Evolutionary conservation across 2,329 filamentous ascomycete genomes (phyloP).

Genomic region (Sclerotinia minor): DNA sequence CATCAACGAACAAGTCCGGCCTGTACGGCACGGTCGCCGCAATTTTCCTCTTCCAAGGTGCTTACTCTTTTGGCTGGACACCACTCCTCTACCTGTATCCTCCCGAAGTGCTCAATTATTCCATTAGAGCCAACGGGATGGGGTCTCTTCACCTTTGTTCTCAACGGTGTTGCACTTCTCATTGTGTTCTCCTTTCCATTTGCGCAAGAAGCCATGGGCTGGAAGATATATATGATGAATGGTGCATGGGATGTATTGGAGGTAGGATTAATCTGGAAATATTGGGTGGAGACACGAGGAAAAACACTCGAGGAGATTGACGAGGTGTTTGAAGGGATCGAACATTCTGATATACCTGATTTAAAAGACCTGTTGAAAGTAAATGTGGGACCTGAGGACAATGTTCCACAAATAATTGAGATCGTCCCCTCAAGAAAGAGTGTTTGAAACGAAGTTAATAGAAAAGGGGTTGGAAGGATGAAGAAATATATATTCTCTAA

Average conservation of each 20-base stretch:
- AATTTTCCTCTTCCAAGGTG: slow-evolving; percentile 55
- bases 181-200: slow-evolving; percentile 48
- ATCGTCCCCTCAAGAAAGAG: background rate
- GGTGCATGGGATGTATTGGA: slow-evolving; percentile 26
- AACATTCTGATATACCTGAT: slow-evolving; percentile 35
- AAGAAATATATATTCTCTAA: too few relatives aligned
- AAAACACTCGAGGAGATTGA: slow-evolving; percentile 44
- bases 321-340: slow-evolving; percentile 37
- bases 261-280: slow-evolving; percentile 18
- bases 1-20: slow-evolving; percentile 27
- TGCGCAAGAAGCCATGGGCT: slow-evolving; percentile 47
- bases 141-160: slow-evolving; percentile 43
- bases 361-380: slow-evolving; percentile 23
- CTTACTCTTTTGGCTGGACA: slow-evolving; percentile 53
- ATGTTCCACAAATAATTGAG: background rate
- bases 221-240: slow-evolving; percentile 52
- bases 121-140: slow-evolving; percentile 51
- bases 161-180: slow-evolving; percentile 42
- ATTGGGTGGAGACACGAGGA: slow-evolving; percentile 44
- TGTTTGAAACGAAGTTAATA: background rate
- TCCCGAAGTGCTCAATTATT: slow-evolving; percentile 51
- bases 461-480: background rate
- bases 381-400: background rate
- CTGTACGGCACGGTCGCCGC: slow-evolving; percentile 49
- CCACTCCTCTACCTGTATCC: slow-evolving; percentile 52